Conservation (phyloP, 805 yeast genomes). For the Lachancea nothofagi region DNA sequence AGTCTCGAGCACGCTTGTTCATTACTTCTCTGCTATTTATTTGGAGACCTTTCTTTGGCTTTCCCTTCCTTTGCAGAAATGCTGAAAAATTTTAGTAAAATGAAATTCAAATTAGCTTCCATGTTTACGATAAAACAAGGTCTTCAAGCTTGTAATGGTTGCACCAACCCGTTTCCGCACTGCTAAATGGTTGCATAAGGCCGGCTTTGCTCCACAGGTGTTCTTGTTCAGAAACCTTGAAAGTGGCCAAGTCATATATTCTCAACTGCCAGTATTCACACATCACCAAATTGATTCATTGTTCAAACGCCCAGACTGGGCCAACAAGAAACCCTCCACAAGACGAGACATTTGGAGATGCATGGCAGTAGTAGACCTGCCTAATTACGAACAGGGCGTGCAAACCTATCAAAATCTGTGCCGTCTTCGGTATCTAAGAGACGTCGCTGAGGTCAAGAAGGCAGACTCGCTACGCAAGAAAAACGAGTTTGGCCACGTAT, state of each 20-base stretch:
- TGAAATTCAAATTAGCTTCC: too few relatives aligned
- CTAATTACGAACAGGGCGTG: slow-evolving; percentile 55
- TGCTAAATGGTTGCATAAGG: slow-evolving; percentile 50
- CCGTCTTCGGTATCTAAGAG: slow-evolving; percentile 69
- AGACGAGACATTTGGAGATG: slow-evolving; percentile 89
- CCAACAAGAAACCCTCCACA: slow-evolving; percentile 70
- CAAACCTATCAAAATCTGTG: slow-evolving; percentile 71
- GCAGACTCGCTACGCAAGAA: slow-evolving; percentile 67
- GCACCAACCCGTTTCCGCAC: slow-evolving; percentile 44
- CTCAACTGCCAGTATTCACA: slow-evolving; percentile 64
- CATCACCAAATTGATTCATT: slow-evolving; percentile 48
- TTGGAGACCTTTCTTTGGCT: too few relatives aligned
- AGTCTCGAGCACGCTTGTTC: too few relatives aligned
- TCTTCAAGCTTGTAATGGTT: slow-evolving; percentile 1
- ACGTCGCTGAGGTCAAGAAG: slow-evolving; percentile 49
- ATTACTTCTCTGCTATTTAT: too few relatives aligned
- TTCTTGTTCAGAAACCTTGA: slow-evolving; percentile 79
- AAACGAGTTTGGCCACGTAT: slow-evolving; percentile 70
- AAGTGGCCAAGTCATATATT: slow-evolving; percentile 83
- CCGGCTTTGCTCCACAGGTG: slow-evolving; percentile 76
- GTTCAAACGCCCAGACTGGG: slow-evolving; percentile 82
- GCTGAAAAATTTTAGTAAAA: neutral
- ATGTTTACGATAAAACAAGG: neutral
- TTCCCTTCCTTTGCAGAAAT: too few relatives aligned
- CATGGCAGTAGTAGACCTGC: slow-evolving; percentile 75